These are phyloP conservation scores for Erodium texanum DNA, from an alignment of 441 rosid genomes.

Conservation along the genomic window DNA sequence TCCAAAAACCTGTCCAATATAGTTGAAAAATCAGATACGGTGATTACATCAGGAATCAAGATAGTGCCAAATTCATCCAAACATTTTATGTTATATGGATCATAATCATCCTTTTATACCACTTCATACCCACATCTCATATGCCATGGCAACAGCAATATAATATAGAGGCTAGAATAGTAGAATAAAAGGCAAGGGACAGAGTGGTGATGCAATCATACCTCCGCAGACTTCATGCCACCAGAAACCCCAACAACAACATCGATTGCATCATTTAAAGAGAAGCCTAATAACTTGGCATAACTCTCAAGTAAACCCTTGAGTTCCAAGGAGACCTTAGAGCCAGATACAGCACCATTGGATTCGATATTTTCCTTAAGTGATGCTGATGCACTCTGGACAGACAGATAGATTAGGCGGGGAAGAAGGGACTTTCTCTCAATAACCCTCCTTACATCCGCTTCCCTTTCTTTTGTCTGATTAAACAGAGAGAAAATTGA, in stretches of 20 bases:
- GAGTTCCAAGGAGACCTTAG: conserved; percentile 47
- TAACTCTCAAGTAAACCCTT: conserved; percentile 62
- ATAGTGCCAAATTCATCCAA: neutral
- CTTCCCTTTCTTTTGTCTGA: conserved; percentile 67
- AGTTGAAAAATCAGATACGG: neutral
- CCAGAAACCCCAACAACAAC: conserved; percentile 47
- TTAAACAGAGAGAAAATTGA: neutral
- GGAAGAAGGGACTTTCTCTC: conserved; percentile 83
- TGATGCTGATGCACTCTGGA: conserved; percentile 55
- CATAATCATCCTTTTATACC: neutral
- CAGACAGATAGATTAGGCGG: conserved; percentile 70
- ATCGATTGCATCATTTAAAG: conserved; percentile 55
- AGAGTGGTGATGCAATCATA: conserved; percentile 20
- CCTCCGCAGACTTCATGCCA: conserved; percentile 59
- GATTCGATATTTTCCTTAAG: conserved; percentile 47
- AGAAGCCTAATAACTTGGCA: conserved; percentile 65
- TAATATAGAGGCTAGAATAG: neutral
- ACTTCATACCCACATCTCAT: conserved; percentile 5
- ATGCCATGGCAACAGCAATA: conserved; percentile 1
- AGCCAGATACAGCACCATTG: conserved; percentile 50
- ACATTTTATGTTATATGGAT: neutral
- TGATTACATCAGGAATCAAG: neutral
- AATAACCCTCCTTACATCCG: conserved; percentile 37
- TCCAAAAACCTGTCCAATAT: conserved; percentile 53
- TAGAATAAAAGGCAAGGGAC: conserved; percentile 1